Evolutionary conservation across 2,329 filamentous ascomycete species (phyloP), one percentile per base, ranked within the genome.

Genomic region (Colletotrichum limetticola): DNA sequence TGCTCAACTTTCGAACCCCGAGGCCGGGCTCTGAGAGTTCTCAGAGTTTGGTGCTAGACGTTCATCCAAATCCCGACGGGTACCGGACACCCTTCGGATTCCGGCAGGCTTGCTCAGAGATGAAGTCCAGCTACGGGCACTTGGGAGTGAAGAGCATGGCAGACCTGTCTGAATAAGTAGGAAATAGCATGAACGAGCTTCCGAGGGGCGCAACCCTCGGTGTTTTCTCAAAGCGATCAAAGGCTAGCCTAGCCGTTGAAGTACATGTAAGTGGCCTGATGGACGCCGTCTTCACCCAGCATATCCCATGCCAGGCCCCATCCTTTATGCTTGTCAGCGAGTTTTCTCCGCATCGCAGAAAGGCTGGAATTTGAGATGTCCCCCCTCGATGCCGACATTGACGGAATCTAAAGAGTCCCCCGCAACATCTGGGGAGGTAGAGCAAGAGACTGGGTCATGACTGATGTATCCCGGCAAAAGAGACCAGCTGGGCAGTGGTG

Each of bases 371-470:
- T 26, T 70, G 32, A 26, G 5, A 28, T 56, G 0, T 12, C 24
- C 8, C 49, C 42, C 62, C 14, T 42, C 58, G n/a, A 70, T 49
- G 55, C 28, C 35, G 19, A 61, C 35, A 32, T 53, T 53, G 35
- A 66, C 46, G 32, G 24, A 49, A 65, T 30, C 59, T 46, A 30
- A 62, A 26, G 11, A 26, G 7, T 37, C 59, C 69, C 69, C 66
- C 66, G 70, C 66, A 65, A 59, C 60, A 65, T 65, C 66, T 70
- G 60, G 70, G 69, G 66, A 72, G 70, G 55, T 26, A 8, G 59
- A 65, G 60, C 55, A 49, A 42, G 24, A 46, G 28, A 46, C 66
- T 65, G 66, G 53, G 53, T 69, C 65, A 69, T 72, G 69, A 72
- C 66, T 72, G 65, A 52, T 72, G 70, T 63, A 69, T 60, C 70